These are phyloP conservation scores for Plectosphaerella cucumerina DNA, from an alignment of 2,329 filamentous ascomycete genomes.

Conservation along the genomic window DNA sequence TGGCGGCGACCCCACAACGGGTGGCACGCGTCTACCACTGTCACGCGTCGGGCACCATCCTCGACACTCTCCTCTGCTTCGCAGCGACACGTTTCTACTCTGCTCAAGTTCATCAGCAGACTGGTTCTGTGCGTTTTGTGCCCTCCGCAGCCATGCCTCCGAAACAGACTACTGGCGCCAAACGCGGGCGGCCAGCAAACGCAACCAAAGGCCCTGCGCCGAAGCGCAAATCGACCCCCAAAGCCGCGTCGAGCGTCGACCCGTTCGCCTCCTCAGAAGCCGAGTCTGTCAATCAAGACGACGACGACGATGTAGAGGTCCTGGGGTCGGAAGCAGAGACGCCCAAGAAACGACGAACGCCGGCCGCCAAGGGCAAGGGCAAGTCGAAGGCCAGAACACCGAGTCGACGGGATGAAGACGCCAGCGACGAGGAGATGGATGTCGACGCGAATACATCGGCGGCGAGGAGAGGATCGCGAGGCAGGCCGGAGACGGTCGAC, in stretches of 20 bases:
- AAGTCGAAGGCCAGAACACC: slow-evolving; percentile 12
- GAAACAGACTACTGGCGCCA: slow-evolving; percentile 28
- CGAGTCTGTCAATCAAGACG: slow-evolving; percentile 7
- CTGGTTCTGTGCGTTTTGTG: not conserved
- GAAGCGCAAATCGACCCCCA: slow-evolving; percentile 1
- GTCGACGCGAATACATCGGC: not conserved
- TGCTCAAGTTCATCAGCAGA: too few relatives aligned
- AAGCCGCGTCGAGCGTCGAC: slow-evolving; percentile 21
- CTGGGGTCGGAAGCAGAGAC: not conserved
- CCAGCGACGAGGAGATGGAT: slow-evolving; percentile 13
- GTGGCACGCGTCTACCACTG: not conserved
- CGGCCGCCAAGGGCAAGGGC: not conserved
- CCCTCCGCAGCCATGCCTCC: slow-evolving; percentile 32
- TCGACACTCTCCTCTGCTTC: too few relatives aligned
- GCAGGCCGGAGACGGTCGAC: slow-evolving; percentile 15
- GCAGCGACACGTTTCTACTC: too few relatives aligned
- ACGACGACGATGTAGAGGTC: slow-evolving; percentile 2
- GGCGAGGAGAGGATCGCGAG: not conserved
- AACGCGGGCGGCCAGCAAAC: slow-evolving; percentile 29
- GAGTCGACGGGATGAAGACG: slow-evolving; percentile 2
- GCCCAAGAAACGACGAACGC: not conserved
- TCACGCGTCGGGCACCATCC: not conserved
- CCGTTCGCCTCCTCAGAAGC: slow-evolving; percentile 31
- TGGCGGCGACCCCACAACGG: not conserved
- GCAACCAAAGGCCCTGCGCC: slow-evolving; percentile 1